Evolutionary conservation across 1,139 yeast species (phyloP).

Genomic region (Suhomyces kunorum): DNA sequence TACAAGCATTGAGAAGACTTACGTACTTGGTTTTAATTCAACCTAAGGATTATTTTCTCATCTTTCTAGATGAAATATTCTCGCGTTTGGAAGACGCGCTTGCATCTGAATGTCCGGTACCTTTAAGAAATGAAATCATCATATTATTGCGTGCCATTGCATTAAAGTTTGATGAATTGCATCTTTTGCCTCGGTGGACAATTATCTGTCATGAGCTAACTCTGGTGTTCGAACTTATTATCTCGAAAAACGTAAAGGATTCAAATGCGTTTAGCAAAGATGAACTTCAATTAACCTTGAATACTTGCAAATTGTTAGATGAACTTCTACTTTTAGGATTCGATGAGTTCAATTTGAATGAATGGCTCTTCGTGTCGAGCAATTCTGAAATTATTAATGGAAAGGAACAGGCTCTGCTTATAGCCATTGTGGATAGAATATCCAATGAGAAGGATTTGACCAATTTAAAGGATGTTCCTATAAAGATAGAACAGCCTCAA

Average conservation of each 20-base stretch:
- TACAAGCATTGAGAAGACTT: constrained; percentile 55
- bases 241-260: constrained; percentile 29
- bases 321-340: constrained; percentile 62
- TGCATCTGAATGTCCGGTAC: constrained; percentile 32
- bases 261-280: constrained; percentile 33
- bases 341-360: constrained; percentile 79
- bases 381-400: constrained; percentile 63
- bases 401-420: constrained; percentile 29
- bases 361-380: constrained; percentile 84
- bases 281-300: constrained; percentile 48
- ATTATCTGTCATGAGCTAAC: constrained; percentile 63
- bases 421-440: constrained; percentile 52
- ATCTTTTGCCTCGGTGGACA: constrained; percentile 72
- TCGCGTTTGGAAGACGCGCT: constrained; percentile 50
- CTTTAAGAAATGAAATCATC: constrained; percentile 49
- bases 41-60: constrained; percentile 57
- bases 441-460: constrained; percentile 44
- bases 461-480: constrained; percentile 34
- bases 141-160: constrained; percentile 63
- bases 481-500: constrained; percentile 28
- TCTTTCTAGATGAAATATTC: constrained; percentile 51
- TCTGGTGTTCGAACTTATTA: constrained; percentile 47
- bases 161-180: constrained; percentile 61
- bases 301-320: constrained; percentile 78
- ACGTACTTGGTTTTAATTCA: constrained; percentile 63